Conservation (phyloP, 805 yeast genomes). For the Pichia rugopelliculosa region DNA sequence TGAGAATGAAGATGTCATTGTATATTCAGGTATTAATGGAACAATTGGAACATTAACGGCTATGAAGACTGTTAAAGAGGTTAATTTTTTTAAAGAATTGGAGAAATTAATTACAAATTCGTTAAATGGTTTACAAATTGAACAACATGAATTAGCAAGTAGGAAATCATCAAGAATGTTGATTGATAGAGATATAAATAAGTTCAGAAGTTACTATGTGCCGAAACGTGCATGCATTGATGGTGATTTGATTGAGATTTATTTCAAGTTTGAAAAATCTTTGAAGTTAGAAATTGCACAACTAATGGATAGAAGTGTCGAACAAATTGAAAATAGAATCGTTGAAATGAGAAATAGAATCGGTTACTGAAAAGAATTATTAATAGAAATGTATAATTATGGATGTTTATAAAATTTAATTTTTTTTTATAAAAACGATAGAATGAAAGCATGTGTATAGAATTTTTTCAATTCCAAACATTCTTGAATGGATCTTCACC, state of each 20-base stretch:
- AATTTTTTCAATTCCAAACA: slow-evolving; percentile 22
- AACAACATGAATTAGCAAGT: slow-evolving; percentile 32
- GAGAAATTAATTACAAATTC: slow-evolving; percentile 39
- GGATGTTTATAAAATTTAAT: neutral
- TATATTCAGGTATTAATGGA: slow-evolving; percentile 78
- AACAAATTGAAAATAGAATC: slow-evolving; percentile 45
- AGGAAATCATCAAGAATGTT: slow-evolving; percentile 25
- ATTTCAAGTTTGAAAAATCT: slow-evolving; percentile 29
- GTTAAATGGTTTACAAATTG: slow-evolving; percentile 27
- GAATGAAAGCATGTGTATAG: neutral
- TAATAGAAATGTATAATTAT: neutral
- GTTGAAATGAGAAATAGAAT: slow-evolving; percentile 42
- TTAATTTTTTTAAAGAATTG: slow-evolving; percentile 46
- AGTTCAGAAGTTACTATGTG: slow-evolving; percentile 71
- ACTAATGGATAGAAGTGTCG: slow-evolving; percentile 38
- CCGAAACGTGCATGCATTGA: slow-evolving; percentile 74
- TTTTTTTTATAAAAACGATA: neutral
- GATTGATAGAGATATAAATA: slow-evolving; percentile 59
- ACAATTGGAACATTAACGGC: slow-evolving; percentile 72
- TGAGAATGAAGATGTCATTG: slow-evolving; percentile 59
- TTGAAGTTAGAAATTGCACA: slow-evolving; percentile 33
- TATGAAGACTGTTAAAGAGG: slow-evolving; percentile 52
- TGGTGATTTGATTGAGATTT: slow-evolving; percentile 78
- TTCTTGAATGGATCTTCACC: slow-evolving; percentile 27
- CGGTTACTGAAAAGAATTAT: slow-evolving; percentile 15